Conservation (phyloP, 2,329 filamentous ascomycete genomes). For the Cercospora sesami region DNA sequence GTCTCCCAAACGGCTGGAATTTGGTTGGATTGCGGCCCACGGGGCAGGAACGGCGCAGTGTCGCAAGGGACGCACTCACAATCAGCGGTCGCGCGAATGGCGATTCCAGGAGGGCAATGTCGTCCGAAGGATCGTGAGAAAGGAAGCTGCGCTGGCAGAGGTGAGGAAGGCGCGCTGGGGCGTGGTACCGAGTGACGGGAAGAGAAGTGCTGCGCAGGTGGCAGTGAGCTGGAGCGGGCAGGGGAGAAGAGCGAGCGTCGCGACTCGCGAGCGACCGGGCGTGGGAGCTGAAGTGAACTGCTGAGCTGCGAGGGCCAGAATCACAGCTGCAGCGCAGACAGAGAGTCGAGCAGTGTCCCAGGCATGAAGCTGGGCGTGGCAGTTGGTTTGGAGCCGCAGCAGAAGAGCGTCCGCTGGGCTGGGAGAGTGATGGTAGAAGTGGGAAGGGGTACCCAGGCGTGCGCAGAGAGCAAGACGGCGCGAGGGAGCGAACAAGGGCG, state of each 20-base stretch:
- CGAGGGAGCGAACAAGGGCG: not conserved
- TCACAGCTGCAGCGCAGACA: not conserved
- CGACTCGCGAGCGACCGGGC: not conserved
- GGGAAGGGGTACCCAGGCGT: not conserved
- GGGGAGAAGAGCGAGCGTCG: not conserved
- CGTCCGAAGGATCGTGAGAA: slow-evolving; percentile 1
- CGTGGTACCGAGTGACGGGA: not conserved
- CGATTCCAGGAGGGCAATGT: not conserved
- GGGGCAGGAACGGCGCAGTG: slow-evolving; percentile 9
- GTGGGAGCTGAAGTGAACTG: not conserved
- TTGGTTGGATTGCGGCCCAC: slow-evolving; percentile 10
- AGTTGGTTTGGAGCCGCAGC: not conserved
- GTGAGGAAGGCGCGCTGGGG: not conserved
- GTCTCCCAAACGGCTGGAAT: slow-evolving; percentile 13
- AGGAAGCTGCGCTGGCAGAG: not conserved
- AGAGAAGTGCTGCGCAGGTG: not conserved
- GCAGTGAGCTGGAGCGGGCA: not conserved
- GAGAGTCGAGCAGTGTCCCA: not conserved
- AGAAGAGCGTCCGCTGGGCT: not conserved
- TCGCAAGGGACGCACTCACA: slow-evolving; percentile 18
- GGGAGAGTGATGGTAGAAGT: not conserved
- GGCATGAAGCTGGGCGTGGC: not conserved
- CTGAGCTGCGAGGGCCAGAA: not conserved
- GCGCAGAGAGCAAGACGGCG: not conserved
- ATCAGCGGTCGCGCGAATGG: slow-evolving; percentile 1